A percentile compares a stretch with the other conserved stretches of the same genome.
Conservation (phyloP, 257 asterid species). For the Nicotiana paniculata region DNA sequence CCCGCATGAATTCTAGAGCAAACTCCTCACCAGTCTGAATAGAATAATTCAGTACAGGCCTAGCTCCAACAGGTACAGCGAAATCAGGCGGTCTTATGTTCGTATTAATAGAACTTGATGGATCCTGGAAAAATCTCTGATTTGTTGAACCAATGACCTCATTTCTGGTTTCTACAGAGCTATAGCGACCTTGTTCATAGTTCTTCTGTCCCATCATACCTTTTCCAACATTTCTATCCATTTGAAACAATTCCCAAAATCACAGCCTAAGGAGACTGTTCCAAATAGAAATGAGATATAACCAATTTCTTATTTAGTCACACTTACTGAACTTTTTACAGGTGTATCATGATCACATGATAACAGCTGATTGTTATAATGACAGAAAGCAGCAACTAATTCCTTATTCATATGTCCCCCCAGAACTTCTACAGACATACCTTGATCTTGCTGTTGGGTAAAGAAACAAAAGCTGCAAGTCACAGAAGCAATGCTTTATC, state of each 20-base stretch:
- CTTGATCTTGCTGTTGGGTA: neutral
- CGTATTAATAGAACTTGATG: constrained; percentile 45
- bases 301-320: neutral
- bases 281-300: neutral
- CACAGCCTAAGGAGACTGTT: neutral
- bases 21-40: constrained; percentile 97
- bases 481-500: neutral
- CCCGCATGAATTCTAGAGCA: constrained; percentile 90
- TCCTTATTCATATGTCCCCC: neutral
- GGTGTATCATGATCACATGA: neutral
- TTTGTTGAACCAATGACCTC: constrained; percentile 52
- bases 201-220: constrained; percentile 42
- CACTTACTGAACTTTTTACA: neutral
- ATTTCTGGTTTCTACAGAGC: constrained; percentile 42
- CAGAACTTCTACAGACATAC: neutral
- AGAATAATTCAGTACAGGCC: constrained; percentile 79
- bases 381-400: neutral
- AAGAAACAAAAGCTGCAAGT: neutral
- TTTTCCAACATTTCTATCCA: constrained; percentile 54
- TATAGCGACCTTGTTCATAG: constrained; percentile 47
- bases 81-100: constrained; percentile 50
- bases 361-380: neutral
- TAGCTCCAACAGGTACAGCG: constrained; percentile 40
- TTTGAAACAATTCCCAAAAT: constrained; percentile 11
- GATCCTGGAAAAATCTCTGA: constrained; percentile 53